Base-by-base conservation (phyloP, 2,329 filamentous ascomycete species). In the Aspergillus costaricaensis region DNA sequence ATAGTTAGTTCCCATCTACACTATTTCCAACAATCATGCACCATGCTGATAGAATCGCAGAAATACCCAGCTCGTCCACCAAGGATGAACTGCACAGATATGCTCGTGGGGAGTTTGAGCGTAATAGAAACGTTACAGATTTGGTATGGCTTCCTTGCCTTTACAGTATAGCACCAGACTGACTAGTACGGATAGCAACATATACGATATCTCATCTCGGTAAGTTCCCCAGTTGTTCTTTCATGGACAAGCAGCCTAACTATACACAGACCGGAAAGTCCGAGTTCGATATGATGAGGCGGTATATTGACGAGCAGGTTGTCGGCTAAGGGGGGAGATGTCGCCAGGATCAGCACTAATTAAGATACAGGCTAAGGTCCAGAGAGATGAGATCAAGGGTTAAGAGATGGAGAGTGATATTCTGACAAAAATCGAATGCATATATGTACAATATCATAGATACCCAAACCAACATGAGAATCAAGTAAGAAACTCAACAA, bases 281-380 rank as follows among this genome's bases (percentile, higher is more conserved):
- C 2, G 79, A 81, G 61, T 81, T 80, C 52, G 76, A 81, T 57
- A 77, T 72, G 4, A 80, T 81, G 77, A 75, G 69, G 57, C 72
- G 79, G 41, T 80, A 81, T 68, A 77, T 81, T 27, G 78, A 81
- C 57, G 78, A 81, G 65, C 74, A 80, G 64, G 71, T 73, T 44
- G 67, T 66, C 41, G 62, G 68, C 41, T 72, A 60, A 68, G 50
- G 17, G 38, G 32, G 25, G 48, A 8, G 9, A n/a, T 17, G 1
- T 12, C 21, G 25, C 9, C 15, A 17, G 19, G 19, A 47, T 8
- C 8, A n/a, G 9, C 25, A 27, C 17, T 27, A 50, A 49, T 30
- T 2, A 49, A 47, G 38, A 32, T 15, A 21, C 51, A 47, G 32
- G 36, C 47, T 17, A 6, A 10, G 12, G 54, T 51, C 25, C 43